Evolutionary conservation across 192 early-diverging fungal genomes (phyloP), one percentile per base, ranked within the genome.

Genomic region (Coemansia sp.): DNA sequence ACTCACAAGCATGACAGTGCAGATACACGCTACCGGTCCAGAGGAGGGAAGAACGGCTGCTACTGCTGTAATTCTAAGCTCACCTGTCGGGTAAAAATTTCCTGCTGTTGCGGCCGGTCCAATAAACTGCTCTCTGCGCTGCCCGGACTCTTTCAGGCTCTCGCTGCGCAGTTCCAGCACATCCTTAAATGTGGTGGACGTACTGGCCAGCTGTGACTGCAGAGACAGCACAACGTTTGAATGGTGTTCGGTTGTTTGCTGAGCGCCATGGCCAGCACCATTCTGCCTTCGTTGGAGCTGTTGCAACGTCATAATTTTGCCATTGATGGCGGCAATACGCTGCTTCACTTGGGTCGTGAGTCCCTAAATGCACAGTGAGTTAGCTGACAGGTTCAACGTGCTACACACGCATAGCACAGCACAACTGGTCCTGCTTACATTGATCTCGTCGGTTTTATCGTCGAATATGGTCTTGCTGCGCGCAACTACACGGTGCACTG

Each of bases 391-490:
- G 23, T 26, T 26, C 23, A 26, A 26, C 1, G 23, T 4, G 23
- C 23, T 26, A 26, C 4, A 26, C 23, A 26, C 23, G 4, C 39
- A 40, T 40, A 40, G 17, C 39, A 44, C n/a, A 43, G 45, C 21
- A 11, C 12, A 11, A 28, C 0, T 21, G 3, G 11, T 10, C 18
- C 39, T 16, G 40, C 79, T 31, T 83, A 87, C 84, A 55, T 90
- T 94, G 56, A 99, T 97, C 60, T 99, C 96, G 7, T 86, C 83
- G 10, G 96, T 93, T 64, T 86, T 87, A 79, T 99, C 97, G 71
- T 99, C 96, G 60, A 99, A 98, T 54, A 99, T 73, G 3, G 96
- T 91, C 70, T 93, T 93, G 47, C 92, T 80, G 51, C 93, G 93
- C n/a, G 97, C 97, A 60, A 99, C 69, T 71, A 62, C 17, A 18